Percentiles rank a stretch among this genome's conserved stretches.
phyloP scores from a whole-genome alignment of 1,139 yeast genomes.

The Protomyces pachydermus region DNA sequence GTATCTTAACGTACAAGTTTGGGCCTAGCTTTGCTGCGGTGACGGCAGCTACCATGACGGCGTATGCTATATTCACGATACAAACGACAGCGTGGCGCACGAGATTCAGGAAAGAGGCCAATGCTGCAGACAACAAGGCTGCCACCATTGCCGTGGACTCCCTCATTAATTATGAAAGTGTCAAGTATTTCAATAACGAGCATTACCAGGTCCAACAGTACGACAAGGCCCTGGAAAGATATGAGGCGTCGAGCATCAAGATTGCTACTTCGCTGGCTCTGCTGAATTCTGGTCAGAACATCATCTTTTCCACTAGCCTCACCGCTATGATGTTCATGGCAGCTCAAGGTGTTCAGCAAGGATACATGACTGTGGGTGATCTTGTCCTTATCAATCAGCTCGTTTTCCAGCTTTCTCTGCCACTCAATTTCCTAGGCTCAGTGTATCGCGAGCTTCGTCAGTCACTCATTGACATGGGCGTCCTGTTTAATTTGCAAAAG shows the following conservation, averaged over 20 bases:
- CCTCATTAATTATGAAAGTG: slow-evolving; percentile 87
- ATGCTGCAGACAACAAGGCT: slow-evolving; percentile 89
- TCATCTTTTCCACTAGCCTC: slow-evolving; percentile 83
- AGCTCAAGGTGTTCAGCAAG: slow-evolving; percentile 83
- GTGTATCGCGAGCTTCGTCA: slow-evolving; percentile 83
- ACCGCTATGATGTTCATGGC: slow-evolving; percentile 99
- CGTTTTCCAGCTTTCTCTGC: slow-evolving; percentile 91
- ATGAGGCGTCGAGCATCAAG: slow-evolving; percentile 77
- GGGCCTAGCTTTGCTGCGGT: slow-evolving; percentile 87
- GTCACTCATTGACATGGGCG: slow-evolving; percentile 87
- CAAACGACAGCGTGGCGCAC: slow-evolving; percentile 97
- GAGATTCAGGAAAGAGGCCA: slow-evolving; percentile 81
- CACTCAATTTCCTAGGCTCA: slow-evolving; percentile 87
- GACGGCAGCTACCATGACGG: slow-evolving; percentile 78
- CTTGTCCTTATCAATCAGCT: slow-evolving; percentile 91
- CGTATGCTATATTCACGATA: slow-evolving; percentile 81
- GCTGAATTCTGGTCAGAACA: slow-evolving; percentile 84
- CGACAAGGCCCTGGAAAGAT: slow-evolving; percentile 65
- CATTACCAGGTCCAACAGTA: slow-evolving; percentile 71
- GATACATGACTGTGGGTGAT: slow-evolving; percentile 86
- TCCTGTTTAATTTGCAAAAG: slow-evolving; percentile 74
- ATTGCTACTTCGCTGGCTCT: slow-evolving; percentile 91
- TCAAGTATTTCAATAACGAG: slow-evolving; percentile 90
- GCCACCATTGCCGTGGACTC: slow-evolving; percentile 94
- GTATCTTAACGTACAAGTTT: slow-evolving; percentile 81